Evolutionary conservation across 2,329 filamentous ascomycete genomes (phyloP), one percentile per base, ranked within the genome.

Genomic region (Parascedosporium putredinis): DNA sequence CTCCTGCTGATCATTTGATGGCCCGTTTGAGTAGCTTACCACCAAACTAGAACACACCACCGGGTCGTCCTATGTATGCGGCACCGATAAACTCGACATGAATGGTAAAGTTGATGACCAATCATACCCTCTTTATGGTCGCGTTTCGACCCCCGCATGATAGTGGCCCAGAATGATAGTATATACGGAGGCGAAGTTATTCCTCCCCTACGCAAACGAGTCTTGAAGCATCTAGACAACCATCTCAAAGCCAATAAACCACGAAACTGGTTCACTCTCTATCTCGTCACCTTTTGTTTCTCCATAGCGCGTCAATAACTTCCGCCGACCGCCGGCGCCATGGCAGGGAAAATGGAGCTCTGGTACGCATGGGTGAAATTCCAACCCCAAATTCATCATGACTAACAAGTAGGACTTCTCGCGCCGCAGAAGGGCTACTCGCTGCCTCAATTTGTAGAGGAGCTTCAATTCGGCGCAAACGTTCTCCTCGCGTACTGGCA

Each of bases 401-500:
- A 36, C 47, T 50, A 23, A 50, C 38, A 10, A 9, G 14, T 16
- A 27, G 25, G n/a, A 16, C 14, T 40, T 34, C 2, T 27, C n/a
- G 3, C n/a, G 52, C n/a, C 10, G 10, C 9, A 68, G 64, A 51
- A 52, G n/a, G 61, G 60, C 9, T 70, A 70, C 50, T 61, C 70
- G 1, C 62, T 73, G 6, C 62, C 63, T 0, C 14, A 38, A 1
- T 72, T 70, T 49, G 67, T 75, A 14, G 63, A 69, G 31, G 58
- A 66, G 5, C 60, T 75, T 2, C 73, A 76, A 14, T 60, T 66
- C 10, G 64, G 71, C 4, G 71, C 68, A 24, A 73, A 70, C 46
- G 67, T 67, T 47, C 60, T 76, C 24, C 67, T 77, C 1, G 59
- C 62, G 9, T 63, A 74, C 49, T 77, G 74, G 74, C 70, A 74